Conservation (phyloP, 768 basidiomycete genomes). For the Pleurotus sapidus region DNA sequence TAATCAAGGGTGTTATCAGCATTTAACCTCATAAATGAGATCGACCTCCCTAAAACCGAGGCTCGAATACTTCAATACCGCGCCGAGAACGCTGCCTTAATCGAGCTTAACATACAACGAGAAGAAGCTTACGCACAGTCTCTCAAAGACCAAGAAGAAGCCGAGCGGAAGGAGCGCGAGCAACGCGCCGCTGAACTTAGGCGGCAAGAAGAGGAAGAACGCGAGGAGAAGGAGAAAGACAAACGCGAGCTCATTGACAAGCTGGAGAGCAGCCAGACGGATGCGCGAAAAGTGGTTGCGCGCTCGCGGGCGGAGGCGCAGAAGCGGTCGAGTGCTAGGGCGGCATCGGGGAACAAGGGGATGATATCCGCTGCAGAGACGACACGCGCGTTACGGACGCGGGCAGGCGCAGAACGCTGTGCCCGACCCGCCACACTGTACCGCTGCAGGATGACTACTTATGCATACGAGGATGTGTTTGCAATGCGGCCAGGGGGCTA, state of each 20-base stretch:
- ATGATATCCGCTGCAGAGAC: constrained; percentile 23
- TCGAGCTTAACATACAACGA: constrained; percentile 80
- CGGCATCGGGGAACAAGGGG: constrained; percentile 20
- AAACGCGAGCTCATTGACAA: constrained; percentile 76
- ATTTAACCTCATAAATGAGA: constrained; percentile 92
- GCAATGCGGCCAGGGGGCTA: constrained; percentile 52
- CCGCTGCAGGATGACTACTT: constrained; percentile 77
- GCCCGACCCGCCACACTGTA: constrained; percentile 78
- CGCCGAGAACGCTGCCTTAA: constrained; percentile 77
- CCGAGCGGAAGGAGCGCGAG: constrained; percentile 71
- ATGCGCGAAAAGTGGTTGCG: constrained; percentile 68
- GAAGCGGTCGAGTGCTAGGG: constrained; percentile 58
- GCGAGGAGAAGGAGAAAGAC: constrained; percentile 71
- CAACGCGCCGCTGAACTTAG: constrained; percentile 63
- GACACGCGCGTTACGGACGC: constrained; percentile 47
- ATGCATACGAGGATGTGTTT: constrained; percentile 72
- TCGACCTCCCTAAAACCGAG: constrained; percentile 80
- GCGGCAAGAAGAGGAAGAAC: constrained; percentile 71
- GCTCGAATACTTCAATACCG: constrained; percentile 76
- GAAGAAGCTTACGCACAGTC: constrained; percentile 74
- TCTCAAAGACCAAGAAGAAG: constrained; percentile 77
- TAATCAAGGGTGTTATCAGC: constrained; percentile 42
- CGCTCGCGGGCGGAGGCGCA: constrained; percentile 63
- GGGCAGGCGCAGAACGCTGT: constrained; percentile 64
- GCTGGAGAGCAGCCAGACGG: constrained; percentile 73